Evolutionary conservation across 108 stramenopile genomes (phyloP).

Genomic region (Stephanodiscus triporus): DNA sequence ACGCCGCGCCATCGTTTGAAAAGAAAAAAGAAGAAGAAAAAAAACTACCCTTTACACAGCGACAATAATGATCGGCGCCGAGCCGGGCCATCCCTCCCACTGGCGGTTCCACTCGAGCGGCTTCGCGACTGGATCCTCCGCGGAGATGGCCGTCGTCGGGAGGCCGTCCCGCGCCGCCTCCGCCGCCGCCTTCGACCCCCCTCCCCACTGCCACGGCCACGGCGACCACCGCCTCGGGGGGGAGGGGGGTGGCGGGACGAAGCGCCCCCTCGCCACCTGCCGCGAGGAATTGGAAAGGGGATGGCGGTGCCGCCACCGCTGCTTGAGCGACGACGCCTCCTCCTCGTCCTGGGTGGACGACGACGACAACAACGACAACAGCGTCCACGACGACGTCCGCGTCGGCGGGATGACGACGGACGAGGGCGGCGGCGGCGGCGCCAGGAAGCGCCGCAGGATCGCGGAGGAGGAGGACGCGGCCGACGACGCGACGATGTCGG

Average conservation of each 20-base stretch:
- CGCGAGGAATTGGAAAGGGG: constrained; percentile 41
- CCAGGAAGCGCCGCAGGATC: not conserved
- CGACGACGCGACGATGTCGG: not conserved
- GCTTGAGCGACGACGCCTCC: not conserved
- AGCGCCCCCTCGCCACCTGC: constrained; percentile 23
- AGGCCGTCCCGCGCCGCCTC: too few relatives aligned
- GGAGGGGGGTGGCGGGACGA: not conserved
- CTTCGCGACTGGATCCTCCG: too few relatives aligned
- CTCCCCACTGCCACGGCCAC: too few relatives aligned
- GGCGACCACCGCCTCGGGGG: not conserved
- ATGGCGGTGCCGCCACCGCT: constrained; percentile 14
- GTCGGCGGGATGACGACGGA: not conserved
- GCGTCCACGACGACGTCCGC: not conserved
- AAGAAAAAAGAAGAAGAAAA: too few relatives aligned
- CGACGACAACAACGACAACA: too few relatives aligned
- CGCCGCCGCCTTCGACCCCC: too few relatives aligned
- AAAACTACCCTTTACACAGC: too few relatives aligned
- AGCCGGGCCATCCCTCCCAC: too few relatives aligned
- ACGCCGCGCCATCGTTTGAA: too few relatives aligned
- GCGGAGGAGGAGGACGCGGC: not conserved
- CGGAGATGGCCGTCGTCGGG: too few relatives aligned
- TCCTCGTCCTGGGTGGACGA: not conserved
- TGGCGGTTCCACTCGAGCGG: too few relatives aligned
- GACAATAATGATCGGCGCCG: too few relatives aligned
- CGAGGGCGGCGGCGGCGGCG: constrained; percentile 3